Evolutionary conservation across 805 yeast species (phyloP), one percentile per base, ranked within the genome.

Genomic region (Suhomyces tanzawaensis): DNA sequence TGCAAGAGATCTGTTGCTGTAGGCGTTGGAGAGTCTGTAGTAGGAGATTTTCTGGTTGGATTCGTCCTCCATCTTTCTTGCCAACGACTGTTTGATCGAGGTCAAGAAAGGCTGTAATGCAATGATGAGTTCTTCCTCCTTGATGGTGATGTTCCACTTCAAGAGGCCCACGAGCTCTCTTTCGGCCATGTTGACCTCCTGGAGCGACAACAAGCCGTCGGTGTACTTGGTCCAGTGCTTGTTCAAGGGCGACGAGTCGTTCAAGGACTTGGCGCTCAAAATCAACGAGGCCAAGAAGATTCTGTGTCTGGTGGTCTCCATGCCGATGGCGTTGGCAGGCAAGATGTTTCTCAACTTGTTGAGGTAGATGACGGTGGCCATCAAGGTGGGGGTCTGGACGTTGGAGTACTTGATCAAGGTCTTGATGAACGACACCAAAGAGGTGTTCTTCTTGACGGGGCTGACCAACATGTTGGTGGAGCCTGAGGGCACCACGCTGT

Each of bases 141-240:
- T 65, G 34, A 93, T 80, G 18, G 76, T 71, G 33, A 93, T 71
- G 52, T 87, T 81, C 98, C 98, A 91, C 51, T 87, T 83, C 41
- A 91, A 74, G 45, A 87, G 79, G 34, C 76, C 77, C 34, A 91
- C 77, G 52, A 93, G 69, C 64, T 91, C 98, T 48, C 90, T 74
- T 65, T 91, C 99, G 53, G 95, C 85, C 47, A 89, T 80, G 62
- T 91, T 93, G 37, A 93, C 88, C 55, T 91, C 98, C 16, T 72
- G 72, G 26, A 85, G 66, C 7, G 81, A 58, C 43, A 91, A 74
- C 29, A 93, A 71, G 0, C 97, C 97, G 57, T 83, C 82, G 3
- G 98, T 90, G 69, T 91, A 90, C 43, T 79, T 74, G 4, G 95
- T 82, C 99, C 99, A 91, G 67, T 93, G 97, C 65, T 85, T 90